Conservation (phyloP, 331 rosid species). For the Rosa hybrid region DNA sequence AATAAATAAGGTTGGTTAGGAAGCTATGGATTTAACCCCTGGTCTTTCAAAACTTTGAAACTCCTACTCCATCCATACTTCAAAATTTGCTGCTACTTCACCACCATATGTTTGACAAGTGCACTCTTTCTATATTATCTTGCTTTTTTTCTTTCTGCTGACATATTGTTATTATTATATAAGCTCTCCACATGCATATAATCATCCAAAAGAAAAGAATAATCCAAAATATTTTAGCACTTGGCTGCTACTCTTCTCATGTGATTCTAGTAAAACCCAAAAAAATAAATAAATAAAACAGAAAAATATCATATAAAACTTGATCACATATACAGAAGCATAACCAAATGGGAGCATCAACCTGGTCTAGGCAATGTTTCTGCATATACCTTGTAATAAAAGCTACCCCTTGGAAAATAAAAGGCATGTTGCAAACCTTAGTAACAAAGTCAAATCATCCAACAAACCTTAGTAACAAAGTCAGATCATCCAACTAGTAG, state of each 20-base stretch:
- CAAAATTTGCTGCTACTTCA: conserved; percentile 6
- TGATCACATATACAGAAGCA: background rate
- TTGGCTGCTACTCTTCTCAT: conserved; percentile 1
- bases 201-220: background rate
- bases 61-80: conserved; percentile 8
- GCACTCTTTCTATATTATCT: conserved; percentile 10
- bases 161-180: background rate
- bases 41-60: background rate
- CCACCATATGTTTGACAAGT: background rate
- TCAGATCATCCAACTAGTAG: background rate
- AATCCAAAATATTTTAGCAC: background rate
- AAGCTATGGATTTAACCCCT: background rate
- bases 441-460: background rate
- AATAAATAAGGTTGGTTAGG: conserved; percentile 4
- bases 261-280: background rate
- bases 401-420: background rate
- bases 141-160: background rate
- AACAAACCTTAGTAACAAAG: too few species aligned
- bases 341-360: background rate
- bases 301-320: background rate
- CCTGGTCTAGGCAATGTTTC: background rate
- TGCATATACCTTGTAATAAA: background rate
- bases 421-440: background rate
- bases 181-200: background rate
- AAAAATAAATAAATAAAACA: background rate